phyloP scores from a whole-genome alignment of 768 basidiomycete genomes.

The Leccinum obscurum region DNA sequence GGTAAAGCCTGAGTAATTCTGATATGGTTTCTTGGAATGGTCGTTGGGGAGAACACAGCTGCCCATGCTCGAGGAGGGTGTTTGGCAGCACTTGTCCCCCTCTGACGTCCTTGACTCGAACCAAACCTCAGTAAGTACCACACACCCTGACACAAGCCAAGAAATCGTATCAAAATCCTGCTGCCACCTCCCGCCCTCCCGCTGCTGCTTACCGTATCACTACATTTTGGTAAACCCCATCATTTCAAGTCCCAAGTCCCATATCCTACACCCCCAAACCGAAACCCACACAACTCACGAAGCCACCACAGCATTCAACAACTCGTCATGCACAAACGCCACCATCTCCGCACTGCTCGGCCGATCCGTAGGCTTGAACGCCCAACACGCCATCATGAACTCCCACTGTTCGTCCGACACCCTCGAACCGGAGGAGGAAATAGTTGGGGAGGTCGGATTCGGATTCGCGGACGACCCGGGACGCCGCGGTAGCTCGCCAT shows the following conservation, averaged over 20 bases:
- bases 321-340: conserved; percentile 19
- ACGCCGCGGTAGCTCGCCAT: conserved; percentile 14
- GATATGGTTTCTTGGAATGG: no score
- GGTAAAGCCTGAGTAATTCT: no score
- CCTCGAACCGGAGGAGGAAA: not conserved
- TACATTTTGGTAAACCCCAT: not conserved
- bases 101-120: no score
- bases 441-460: not conserved
- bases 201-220: not conserved
- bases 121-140: no score
- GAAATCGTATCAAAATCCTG: not conserved
- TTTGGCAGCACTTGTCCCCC: no score
- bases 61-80: no score
- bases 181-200: not conserved
- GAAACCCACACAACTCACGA: not conserved
- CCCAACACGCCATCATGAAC: conserved; percentile 28
- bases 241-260: not conserved
- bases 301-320: conserved; percentile 9
- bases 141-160: not conserved
- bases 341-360: conserved; percentile 33
- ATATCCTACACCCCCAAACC: not conserved
- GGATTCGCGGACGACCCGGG: not conserved
- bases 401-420: conserved; percentile 25
- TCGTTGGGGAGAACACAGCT: no score
- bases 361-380: conserved; percentile 30